Conservation (phyloP, 1,284 basidiomycete species). For the Cryptococcus amylolentus region DNA sequence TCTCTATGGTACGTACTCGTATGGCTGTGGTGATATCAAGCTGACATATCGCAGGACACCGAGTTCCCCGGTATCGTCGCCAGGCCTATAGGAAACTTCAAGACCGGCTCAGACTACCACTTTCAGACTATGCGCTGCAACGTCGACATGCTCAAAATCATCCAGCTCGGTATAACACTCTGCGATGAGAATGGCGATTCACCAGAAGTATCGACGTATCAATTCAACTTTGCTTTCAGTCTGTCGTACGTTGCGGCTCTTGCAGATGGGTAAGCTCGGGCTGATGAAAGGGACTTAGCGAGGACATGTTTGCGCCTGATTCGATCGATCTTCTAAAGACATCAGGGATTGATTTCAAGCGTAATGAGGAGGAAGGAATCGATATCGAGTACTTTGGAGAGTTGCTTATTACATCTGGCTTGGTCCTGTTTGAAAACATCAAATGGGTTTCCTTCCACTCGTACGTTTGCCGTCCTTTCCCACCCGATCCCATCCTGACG, state of each 20-base stretch:
- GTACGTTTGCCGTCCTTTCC: conserved; percentile 54
- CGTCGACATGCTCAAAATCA: conserved; percentile 95
- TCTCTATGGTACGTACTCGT: conserved; percentile 75
- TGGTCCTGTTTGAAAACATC: conserved; percentile 84
- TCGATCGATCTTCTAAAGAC: conserved; percentile 92
- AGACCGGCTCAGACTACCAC: conserved; percentile 96
- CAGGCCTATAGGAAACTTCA: conserved; percentile 92
- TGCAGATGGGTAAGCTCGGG: not conserved
- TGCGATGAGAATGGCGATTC: conserved; percentile 89
- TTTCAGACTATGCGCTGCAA: conserved; percentile 99
- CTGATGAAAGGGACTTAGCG: conserved; percentile 54
- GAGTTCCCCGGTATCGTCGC: conserved; percentile 99
- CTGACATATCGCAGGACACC: conserved; percentile 66
- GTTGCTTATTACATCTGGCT: conserved; percentile 89
- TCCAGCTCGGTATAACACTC: conserved; percentile 93
- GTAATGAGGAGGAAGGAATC: conserved; percentile 89
- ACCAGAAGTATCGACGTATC: conserved; percentile 92
- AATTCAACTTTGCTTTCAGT: conserved; percentile 98
- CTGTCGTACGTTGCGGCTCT: conserved; percentile 61
- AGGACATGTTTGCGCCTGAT: conserved; percentile 98
- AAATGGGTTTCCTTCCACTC: conserved; percentile 99
- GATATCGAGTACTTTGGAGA: conserved; percentile 94
- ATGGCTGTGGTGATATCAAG: not conserved
- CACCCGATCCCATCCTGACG: not conserved
- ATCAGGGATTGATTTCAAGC: conserved; percentile 92